Evolutionary conservation across 495 filamentous ascomycete species (phyloP).

Genomic region (Pseudoneurospora amorphoporcata): DNA sequence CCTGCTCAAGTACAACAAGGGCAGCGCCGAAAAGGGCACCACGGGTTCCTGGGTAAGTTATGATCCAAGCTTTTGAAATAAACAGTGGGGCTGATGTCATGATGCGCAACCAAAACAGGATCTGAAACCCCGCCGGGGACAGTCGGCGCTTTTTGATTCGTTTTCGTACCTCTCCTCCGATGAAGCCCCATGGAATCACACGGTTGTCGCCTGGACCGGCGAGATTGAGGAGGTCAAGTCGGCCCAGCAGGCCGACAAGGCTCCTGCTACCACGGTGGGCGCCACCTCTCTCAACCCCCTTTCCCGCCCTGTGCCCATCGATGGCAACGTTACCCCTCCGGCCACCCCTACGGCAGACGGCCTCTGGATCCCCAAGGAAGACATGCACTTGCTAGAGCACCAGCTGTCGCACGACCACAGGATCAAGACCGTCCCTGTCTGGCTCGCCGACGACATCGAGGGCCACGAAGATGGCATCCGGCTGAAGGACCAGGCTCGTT

Average conservation of each 20-base stretch:
- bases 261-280: slow-evolving; percentile 31
- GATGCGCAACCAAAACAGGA: slow-evolving; percentile 35
- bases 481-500: slow-evolving; percentile 68
- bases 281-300: slow-evolving; percentile 43
- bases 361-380: slow-evolving; percentile 50
- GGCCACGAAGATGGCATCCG: slow-evolving; percentile 49
- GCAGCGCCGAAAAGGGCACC: slow-evolving; percentile 33
- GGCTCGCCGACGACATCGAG: slow-evolving; percentile 65
- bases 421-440: slow-evolving; percentile 65
- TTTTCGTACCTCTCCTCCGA: slow-evolving; percentile 73
- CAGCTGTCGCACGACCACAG: slow-evolving; percentile 55
- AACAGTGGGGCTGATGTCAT: slow-evolving; percentile 22
- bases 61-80: not conserved
- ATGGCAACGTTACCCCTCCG: slow-evolving; percentile 43
- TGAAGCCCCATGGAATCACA: slow-evolving; percentile 71
- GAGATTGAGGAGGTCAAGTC: slow-evolving; percentile 57
- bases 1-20: slow-evolving; percentile 52
- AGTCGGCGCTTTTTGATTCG: slow-evolving; percentile 81
- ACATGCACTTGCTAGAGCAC: slow-evolving; percentile 57
- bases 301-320: slow-evolving; percentile 61
- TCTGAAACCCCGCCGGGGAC: slow-evolving; percentile 65
- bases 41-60: not conserved
- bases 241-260: slow-evolving; percentile 28
- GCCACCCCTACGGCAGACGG: slow-evolving; percentile 51
- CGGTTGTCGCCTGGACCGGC: slow-evolving; percentile 84